Percentiles rank a stretch among this genome's conserved stretches.
Evolutionary conservation across 2,329 filamentous ascomycete species (phyloP).

Genomic region (Pseudocercospora eumusae): DNA sequence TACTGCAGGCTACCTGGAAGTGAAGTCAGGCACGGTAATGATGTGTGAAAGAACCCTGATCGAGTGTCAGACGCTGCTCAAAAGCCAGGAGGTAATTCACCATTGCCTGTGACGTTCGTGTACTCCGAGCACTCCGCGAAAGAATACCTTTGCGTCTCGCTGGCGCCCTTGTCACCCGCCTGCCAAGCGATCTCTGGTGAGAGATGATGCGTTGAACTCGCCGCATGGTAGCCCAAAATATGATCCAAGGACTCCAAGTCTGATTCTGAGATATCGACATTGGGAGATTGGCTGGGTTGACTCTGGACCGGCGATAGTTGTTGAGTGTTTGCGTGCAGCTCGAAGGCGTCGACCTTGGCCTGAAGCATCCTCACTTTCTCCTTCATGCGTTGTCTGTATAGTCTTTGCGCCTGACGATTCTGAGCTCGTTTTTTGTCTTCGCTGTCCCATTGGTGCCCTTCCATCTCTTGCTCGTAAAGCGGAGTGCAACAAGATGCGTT

Average conservation of each 20-base stretch:
- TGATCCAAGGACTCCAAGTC: not conserved
- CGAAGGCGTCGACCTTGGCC: not conserved
- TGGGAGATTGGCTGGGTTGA: not conserved
- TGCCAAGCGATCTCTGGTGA: not conserved
- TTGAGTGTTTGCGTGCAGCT: not conserved
- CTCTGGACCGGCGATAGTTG: not conserved
- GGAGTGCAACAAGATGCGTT: not conserved
- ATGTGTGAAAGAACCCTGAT: not conserved
- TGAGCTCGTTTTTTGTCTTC: not conserved
- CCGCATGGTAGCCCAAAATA: not conserved
- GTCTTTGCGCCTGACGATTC: not conserved
- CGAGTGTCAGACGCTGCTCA: not conserved
- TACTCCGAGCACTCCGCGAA: not conserved
- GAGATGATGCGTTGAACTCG: not conserved
- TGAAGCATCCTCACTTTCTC: not conserved
- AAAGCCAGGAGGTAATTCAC: not conserved
- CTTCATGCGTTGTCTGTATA: constrained; percentile 1
- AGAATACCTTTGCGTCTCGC: not conserved
- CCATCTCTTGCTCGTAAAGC: not conserved
- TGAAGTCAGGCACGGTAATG: not conserved
- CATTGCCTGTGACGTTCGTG: not conserved
- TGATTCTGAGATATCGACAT: not conserved
- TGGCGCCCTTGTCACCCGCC: not conserved
- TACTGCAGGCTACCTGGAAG: not conserved
- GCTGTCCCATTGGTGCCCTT: not conserved